Percentiles rank a stretch among this genome's conserved stretches.
These are phyloP conservation scores for Ogataea pilisensis DNA, from an alignment of 805 yeast species.

Conservation along the genomic window DNA sequence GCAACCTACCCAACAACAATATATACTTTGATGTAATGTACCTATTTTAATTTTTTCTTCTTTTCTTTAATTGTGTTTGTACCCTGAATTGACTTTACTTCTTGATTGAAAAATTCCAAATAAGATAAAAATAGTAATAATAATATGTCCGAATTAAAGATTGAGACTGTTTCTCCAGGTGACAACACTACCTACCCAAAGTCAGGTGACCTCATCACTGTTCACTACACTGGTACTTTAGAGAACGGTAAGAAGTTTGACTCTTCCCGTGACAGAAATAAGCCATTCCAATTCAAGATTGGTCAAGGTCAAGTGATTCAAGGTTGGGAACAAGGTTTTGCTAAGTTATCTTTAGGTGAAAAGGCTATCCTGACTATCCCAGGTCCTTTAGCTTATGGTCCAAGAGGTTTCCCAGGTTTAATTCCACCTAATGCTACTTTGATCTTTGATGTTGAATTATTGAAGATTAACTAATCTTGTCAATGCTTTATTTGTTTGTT, in stretches of 20 bases:
- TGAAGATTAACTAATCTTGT: slow-evolving; percentile 42
- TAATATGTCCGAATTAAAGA: slow-evolving; percentile 23
- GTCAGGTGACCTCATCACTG: slow-evolving; percentile 83
- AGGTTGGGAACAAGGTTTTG: slow-evolving; percentile 96
- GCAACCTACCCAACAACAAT: no score
- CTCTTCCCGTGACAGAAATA: slow-evolving; percentile 91
- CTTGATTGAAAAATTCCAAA: neutral
- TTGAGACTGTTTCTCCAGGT: slow-evolving; percentile 42
- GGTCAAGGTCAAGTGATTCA: slow-evolving; percentile 96
- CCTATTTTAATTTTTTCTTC: no score
- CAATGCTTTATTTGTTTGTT: no score
- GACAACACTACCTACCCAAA: slow-evolving; percentile 87
- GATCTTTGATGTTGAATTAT: slow-evolving; percentile 76
- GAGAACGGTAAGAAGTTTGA: slow-evolving; percentile 96
- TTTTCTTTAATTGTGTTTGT: no score
- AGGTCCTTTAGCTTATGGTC: slow-evolving; percentile 90
- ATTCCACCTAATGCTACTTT: slow-evolving; percentile 96
- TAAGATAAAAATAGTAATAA: neutral
- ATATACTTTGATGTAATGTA: no score
- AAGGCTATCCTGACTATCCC: slow-evolving; percentile 91
- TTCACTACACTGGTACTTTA: slow-evolving; percentile 93
- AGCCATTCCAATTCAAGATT: slow-evolving; percentile 89
- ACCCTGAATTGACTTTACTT: no score
- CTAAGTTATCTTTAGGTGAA: slow-evolving; percentile 88
- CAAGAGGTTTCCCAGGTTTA: slow-evolving; percentile 92